Evolutionary conservation across 192 early-diverging fungal species (phyloP), one percentile per base, ranked within the genome.

Genomic region (Rhizophlyctis rosea): DNA sequence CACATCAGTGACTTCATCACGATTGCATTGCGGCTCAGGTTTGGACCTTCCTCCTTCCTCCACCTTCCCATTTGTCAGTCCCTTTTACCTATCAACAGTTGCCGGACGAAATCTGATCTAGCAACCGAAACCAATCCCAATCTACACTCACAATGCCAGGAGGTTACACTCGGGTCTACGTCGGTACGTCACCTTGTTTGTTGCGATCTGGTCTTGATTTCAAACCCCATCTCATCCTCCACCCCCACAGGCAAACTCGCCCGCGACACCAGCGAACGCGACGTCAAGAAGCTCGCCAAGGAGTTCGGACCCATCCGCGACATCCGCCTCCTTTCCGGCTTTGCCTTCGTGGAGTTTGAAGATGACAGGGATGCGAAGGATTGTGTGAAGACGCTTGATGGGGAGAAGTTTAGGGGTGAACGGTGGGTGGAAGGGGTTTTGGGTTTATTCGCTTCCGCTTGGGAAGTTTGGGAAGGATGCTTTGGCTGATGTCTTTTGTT

Each of bases 341-440:
- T 93, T 76, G 92, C 90, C 28, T 97, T 97, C 81, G 91, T 97
- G 34, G 95, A 98, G 77, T 96, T 92, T 68, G 85, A 85, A 50
- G 87, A 92, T 70, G 73, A 75, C 23, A 79, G 87, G 54, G 95
- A 98, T 78, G 94, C 94, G 50, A 81, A 89, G 50, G 92, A 95
- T 79, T 92, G 89, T 28, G 89, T 98, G 56, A 82, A 92, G 48
- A 84, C 90, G 55, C 81, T 91, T 68, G 83, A 95, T 64, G 90
- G 85, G 63, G 86, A 82, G 44, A 74, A 84, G 31, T 98, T 93
- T 57, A 72, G 91, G 66, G 91, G 91, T 30, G 90, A 94, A 71
- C 83, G 91, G 90, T 90, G 79, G 24, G 39, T 18, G 39, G 9
- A 44, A 44, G 18, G 9, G 18, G 7, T 44, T 44, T 44, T 34